These are phyloP conservation scores for Lithospermum erythrorhizon DNA, from an alignment of 257 asterid species.

Conservation along the genomic window DNA sequence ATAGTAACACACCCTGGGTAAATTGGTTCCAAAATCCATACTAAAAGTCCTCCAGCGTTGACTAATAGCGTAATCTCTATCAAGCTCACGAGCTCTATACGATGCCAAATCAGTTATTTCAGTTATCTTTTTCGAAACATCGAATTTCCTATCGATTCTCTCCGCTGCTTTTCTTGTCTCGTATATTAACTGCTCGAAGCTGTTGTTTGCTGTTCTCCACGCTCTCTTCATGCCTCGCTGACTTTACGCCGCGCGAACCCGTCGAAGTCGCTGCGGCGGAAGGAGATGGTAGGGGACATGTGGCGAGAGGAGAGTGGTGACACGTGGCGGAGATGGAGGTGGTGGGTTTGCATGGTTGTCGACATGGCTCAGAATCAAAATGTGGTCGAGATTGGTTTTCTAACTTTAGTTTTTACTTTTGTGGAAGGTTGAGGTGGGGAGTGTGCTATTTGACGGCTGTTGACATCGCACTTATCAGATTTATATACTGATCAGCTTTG, in stretches of 20 bases:
- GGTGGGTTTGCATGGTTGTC: slow-evolving; percentile 33
- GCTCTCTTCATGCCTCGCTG: slow-evolving; percentile 79
- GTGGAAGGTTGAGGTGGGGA: not conserved
- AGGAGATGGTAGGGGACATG: slow-evolving; percentile 32
- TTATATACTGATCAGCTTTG: no score
- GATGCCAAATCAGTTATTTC: slow-evolving; percentile 52
- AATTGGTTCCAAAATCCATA: slow-evolving; percentile 57
- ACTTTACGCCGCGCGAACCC: slow-evolving; percentile 51
- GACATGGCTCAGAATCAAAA: slow-evolving; percentile 31
- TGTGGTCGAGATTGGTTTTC: not conserved
- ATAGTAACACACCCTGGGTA: slow-evolving; percentile 52
- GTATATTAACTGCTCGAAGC: slow-evolving; percentile 62
- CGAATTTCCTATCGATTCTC: slow-evolving; percentile 64
- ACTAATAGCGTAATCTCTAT: slow-evolving; percentile 62
- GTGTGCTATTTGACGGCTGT: no score
- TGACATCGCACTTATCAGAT: no score
- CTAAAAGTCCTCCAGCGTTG: slow-evolving; percentile 64
- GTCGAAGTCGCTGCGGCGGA: slow-evolving; percentile 80
- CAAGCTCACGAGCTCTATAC: slow-evolving; percentile 68
- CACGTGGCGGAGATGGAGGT: slow-evolving; percentile 2
- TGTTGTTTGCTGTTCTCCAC: slow-evolving; percentile 77
- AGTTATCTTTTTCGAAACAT: slow-evolving; percentile 41
- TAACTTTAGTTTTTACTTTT: not conserved
- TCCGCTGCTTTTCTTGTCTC: slow-evolving; percentile 89
- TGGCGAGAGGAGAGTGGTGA: slow-evolving; percentile 22